A percentile compares a stretch with the other conserved stretches of the same genome.
Conservation (phyloP, 495 filamentous ascomycete genomes). For the Xylaria nigripes region DNA sequence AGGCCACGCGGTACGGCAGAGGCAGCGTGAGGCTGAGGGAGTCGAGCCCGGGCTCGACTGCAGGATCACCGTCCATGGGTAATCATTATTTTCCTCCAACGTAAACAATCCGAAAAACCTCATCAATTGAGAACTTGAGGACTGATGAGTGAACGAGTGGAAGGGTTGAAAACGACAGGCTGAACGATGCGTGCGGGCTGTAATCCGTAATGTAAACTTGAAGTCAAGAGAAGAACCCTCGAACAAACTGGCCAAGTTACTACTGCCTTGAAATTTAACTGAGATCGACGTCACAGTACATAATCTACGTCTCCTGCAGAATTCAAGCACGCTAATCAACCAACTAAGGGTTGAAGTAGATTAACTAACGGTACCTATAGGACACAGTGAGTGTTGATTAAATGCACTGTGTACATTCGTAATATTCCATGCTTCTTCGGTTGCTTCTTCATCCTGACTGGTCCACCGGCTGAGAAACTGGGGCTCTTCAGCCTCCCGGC, state of each 20-base stretch:
- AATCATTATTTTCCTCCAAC: conserved; percentile 13
- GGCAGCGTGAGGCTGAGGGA: conserved; percentile 75
- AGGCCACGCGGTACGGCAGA: conserved; percentile 74
- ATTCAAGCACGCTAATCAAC: background rate
- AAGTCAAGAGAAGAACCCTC: too few species aligned
- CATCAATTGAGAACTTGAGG: background rate
- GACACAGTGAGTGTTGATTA: too few species aligned
- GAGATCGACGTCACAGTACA: conserved; percentile 4
- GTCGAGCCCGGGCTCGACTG: conserved; percentile 74
- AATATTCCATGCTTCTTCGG: background rate
- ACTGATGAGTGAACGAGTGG: background rate
- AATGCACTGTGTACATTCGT: too few species aligned
- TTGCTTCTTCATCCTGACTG: too few species aligned
- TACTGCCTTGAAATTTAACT: background rate
- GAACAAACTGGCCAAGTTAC: background rate
- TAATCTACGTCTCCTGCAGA: background rate
- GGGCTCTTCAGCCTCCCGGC: background rate
- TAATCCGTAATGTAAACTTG: too few species aligned
- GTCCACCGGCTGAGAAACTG: too few species aligned
- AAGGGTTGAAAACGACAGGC: background rate
- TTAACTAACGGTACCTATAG: background rate
- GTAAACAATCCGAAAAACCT: background rate
- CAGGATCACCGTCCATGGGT: conserved; percentile 70
- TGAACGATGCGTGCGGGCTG: background rate
- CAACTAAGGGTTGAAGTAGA: too few species aligned